phyloP scores from a whole-genome alignment of 2,329 filamentous ascomycete genomes.

The Alternaria triticina region DNA sequence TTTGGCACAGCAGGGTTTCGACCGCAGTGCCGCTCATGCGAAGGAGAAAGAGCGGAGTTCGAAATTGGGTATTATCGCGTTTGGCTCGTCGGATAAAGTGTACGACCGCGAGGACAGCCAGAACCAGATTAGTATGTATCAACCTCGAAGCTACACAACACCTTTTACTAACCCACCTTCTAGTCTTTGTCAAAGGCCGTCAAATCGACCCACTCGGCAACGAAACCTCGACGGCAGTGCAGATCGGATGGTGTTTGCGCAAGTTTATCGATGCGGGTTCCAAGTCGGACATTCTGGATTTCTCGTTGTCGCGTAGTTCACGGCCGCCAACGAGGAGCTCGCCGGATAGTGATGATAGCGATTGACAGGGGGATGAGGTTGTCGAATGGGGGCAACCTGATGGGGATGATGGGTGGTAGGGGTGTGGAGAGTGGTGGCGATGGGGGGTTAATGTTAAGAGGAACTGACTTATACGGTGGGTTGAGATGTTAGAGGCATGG shows the following conservation, averaged over 20 bases:
- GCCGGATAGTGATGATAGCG: slow-evolving; percentile 41
- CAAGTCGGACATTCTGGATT: slow-evolving; percentile 55
- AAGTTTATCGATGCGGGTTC: slow-evolving; percentile 54
- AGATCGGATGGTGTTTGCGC: slow-evolving; percentile 54
- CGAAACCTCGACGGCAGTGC: slow-evolving; percentile 50
- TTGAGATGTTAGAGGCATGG: not conserved
- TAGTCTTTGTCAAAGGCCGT: slow-evolving; percentile 53
- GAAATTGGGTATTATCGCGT: slow-evolving; percentile 54
- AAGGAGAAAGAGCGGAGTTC: slow-evolving; percentile 37
- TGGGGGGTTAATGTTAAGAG: not conserved
- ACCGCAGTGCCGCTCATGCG: slow-evolving; percentile 36
- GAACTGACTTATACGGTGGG: not conserved
- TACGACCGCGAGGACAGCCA: slow-evolving; percentile 56
- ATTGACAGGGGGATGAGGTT: slow-evolving; percentile 22
- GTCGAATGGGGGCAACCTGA: slow-evolving; percentile 1
- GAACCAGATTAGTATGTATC: slow-evolving; percentile 49
- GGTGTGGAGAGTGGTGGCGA: not conserved
- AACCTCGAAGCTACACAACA: not conserved
- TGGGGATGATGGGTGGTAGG: not conserved
- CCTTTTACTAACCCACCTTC: not conserved
- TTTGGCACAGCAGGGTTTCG: slow-evolving; percentile 49
- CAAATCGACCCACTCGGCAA: slow-evolving; percentile 52
- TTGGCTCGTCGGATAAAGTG: slow-evolving; percentile 55
- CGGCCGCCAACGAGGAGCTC: slow-evolving; percentile 48
- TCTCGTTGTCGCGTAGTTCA: slow-evolving; percentile 46